A percentile compares a stretch with the other conserved stretches of the same genome.
Conservation (phyloP, 106 monocot species). For the Agapanthus africanus region DNA sequence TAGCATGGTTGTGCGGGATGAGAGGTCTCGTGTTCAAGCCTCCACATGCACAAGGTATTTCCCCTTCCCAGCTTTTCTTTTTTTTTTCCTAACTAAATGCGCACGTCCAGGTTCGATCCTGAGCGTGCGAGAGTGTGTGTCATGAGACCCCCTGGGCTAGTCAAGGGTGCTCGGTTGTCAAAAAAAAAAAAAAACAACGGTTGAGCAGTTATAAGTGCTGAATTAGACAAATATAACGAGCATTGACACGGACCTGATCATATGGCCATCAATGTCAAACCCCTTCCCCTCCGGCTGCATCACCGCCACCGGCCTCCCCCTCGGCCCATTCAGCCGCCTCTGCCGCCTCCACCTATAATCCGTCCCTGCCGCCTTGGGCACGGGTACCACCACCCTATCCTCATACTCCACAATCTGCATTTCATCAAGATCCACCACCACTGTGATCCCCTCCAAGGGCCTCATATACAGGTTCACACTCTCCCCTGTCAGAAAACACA, state of each 20-base stretch:
- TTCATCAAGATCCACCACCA: conserved; percentile 54
- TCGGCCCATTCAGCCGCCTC: conserved; percentile 24
- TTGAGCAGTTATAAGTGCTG: no score
- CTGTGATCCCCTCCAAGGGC: conserved; percentile 61
- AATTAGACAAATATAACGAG: no score
- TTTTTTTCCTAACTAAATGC: no score
- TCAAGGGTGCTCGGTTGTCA: no score
- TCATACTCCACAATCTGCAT: conserved; percentile 45
- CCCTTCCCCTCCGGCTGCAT: conserved; percentile 45
- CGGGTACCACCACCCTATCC: conserved; percentile 32
- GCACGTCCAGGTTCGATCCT: no score
- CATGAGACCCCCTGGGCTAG: no score
- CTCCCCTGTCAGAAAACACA: conserved; percentile 39
- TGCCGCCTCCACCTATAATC: conserved; percentile 31
- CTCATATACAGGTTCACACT: conserved; percentile 48
- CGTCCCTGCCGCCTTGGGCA: conserved; percentile 50
- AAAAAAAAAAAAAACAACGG: no score
- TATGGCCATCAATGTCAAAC: conserved; percentile 45
- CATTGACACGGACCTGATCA: conserved; percentile 35
- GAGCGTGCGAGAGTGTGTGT: no score
- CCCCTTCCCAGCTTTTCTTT: no score
- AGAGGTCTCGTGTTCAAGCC: no score
- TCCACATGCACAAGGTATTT: no score
- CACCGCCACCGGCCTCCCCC: conserved; percentile 21
- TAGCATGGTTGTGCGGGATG: no score